Evolutionary conservation across 352 stramenopile species (phyloP).

Genomic region (Phytophthora pini): DNA sequence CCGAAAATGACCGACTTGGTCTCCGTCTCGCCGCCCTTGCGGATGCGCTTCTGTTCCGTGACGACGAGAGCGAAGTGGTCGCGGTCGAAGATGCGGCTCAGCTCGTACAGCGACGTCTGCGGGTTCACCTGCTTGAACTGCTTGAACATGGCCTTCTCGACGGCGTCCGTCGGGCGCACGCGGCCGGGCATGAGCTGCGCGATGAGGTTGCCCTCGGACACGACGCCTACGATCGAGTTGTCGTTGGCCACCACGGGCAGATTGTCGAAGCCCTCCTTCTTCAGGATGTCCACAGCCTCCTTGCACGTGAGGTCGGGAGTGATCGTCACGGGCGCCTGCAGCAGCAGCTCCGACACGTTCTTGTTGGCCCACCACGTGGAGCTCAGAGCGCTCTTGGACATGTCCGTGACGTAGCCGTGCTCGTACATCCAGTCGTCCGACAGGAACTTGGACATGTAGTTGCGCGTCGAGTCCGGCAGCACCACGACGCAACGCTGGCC

Average conservation of each 20-base stretch:
- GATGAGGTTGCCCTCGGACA: constrained; percentile 97
- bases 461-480: constrained; percentile 95
- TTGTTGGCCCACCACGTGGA: constrained; percentile 96
- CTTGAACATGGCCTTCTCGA: constrained; percentile 95
- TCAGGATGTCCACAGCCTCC: constrained; percentile 94
- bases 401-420: constrained; percentile 81
- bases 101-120: constrained; percentile 90
- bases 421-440: constrained; percentile 96
- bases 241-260: constrained; percentile 80
- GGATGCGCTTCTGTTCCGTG: constrained; percentile 93
- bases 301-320: constrained; percentile 91
- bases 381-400: constrained; percentile 79
- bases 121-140: constrained; percentile 95
- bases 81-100: constrained; percentile 95
- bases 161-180: constrained; percentile 84
- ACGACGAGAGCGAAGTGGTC: constrained; percentile 96
- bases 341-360: constrained; percentile 88
- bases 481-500: constrained; percentile 96
- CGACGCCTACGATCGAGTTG: constrained; percentile 94
- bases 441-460: constrained; percentile 99
- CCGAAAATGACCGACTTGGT: constrained; percentile 93
- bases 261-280: constrained; percentile 92
- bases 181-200: constrained; percentile 90
- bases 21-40: constrained; percentile 70
- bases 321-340: constrained; percentile 93